Base-by-base conservation (phyloP, 2,329 filamentous ascomycete genomes). In the Ophiostoma tasmaniense region DNA sequence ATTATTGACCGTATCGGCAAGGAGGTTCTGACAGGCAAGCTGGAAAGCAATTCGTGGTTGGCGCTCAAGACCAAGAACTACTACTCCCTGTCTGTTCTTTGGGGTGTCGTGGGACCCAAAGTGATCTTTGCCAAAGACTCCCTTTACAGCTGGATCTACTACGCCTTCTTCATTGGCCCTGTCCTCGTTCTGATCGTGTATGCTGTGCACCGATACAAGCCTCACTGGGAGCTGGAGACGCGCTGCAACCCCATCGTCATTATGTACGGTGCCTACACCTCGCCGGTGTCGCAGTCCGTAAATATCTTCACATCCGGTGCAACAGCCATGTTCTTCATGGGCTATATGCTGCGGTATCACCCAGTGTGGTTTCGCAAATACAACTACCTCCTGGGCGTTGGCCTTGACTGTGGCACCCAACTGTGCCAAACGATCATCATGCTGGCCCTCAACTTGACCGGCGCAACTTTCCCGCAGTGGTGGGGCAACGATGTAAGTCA, bases 311-410 rank as follows among this genome's bases (percentile, higher is more conserved):
- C 74, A 2, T 74, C 73, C 11, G 71, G 71, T 6, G n/a, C 73
- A 3, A 33, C 76, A 17, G 72, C 75, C 5, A 14, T 73, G 1
- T 73, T 76, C 33, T 77, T 76, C 68, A 76, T 76, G 76, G 76
- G 75, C 1, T 76, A 76, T 64, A 69, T 75, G 50, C 72, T 74
- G 10, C 69, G 74, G 1, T 77, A 76, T 68, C 74, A 74, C 35
- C 73, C 73, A 0, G 74, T 73, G 25, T 81, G 79, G 79, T 81
- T 80, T 76, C 75, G 76, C 6, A 80, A 80, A 72, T 80, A 80
- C 71, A 80, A 80, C 71, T 80, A 80, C 70, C 74, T 81, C n/a
- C 73, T 80, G 5, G 77, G 79, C 3, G 77, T 78, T 2, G 79
- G 78, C 1, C 75, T 80, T 7, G 79, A 80, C 68, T 75, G 75